Conservation (phyloP, 192 early-diverging fungal species). For the Gonapodya sp. region DNA sequence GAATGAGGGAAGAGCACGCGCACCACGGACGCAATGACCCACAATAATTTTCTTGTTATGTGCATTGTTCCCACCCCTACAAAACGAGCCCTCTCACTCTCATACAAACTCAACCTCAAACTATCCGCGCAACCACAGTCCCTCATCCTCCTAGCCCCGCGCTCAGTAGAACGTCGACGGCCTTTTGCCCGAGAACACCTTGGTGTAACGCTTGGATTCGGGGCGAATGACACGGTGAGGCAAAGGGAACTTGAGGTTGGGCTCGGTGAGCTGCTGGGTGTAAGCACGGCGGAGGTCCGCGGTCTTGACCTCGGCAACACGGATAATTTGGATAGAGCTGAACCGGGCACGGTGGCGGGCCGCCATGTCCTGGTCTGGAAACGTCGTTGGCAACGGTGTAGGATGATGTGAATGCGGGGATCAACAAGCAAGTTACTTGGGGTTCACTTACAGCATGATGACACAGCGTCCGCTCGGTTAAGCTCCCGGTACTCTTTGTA, state of each 20-base stretch:
- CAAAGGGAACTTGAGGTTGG: conserved; percentile 92
- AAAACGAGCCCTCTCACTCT: not conserved
- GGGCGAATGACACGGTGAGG: conserved; percentile 88
- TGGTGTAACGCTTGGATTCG: conserved; percentile 69
- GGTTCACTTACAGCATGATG: conserved; percentile 46
- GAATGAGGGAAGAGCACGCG: too few species aligned
- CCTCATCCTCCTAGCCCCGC: not conserved
- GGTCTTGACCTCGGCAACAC: conserved; percentile 83
- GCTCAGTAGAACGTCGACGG: conserved; percentile 83
- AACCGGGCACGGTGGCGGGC: conserved; percentile 97
- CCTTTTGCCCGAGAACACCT: conserved; percentile 82
- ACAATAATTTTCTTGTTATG: not conserved
- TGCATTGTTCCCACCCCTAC: not conserved
- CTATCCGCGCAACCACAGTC: too few species aligned
- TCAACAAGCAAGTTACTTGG: not conserved
- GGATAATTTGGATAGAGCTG: conserved; percentile 97
- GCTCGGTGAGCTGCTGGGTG: conserved; percentile 89
- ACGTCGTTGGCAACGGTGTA: not conserved
- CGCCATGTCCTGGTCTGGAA: conserved; percentile 93
- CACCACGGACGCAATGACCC: too few species aligned
- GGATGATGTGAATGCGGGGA: not conserved
- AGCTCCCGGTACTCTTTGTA: conserved; percentile 99
- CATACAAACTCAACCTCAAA: not conserved
- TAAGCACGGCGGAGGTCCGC: conserved; percentile 85
- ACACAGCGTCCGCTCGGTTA: conserved; percentile 62